A percentile compares a stretch with the other conserved stretches of the same genome.
Conservation (phyloP, 257 asterid species). For the Solanum tarijense region DNA sequence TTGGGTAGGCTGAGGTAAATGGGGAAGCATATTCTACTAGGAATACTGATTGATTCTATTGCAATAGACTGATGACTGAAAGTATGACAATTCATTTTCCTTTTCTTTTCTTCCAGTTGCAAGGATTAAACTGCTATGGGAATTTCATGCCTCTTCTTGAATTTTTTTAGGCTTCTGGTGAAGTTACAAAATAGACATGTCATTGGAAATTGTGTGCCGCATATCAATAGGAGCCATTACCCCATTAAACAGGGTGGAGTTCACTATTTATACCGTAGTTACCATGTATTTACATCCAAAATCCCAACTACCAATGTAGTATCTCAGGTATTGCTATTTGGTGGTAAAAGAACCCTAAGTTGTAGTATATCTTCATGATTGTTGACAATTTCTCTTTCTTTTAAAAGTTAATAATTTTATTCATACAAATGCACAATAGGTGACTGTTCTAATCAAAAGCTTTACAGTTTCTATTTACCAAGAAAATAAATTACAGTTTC, state of each 20-base stretch:
- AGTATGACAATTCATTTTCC: neutral
- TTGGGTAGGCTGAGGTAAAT: neutral
- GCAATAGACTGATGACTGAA: neutral
- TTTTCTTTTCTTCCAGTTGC: neutral
- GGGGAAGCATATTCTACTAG: neutral
- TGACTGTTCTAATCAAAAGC: neutral
- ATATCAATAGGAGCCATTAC: neutral
- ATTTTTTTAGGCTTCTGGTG: neutral
- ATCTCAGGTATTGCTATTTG: neutral
- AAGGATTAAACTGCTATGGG: neutral
- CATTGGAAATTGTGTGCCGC: neutral
- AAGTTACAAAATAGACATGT: neutral
- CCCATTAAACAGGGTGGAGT: neutral
- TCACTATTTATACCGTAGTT: neutral
- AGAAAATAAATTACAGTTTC: neutral
- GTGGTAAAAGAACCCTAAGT: neutral
- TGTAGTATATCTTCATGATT: neutral
- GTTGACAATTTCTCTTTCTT: neutral
- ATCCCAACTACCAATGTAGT: neutral
- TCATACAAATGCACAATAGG: neutral
- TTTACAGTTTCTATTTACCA: neutral
- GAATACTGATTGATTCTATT: neutral
- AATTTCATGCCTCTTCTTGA: neutral
- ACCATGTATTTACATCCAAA: neutral
- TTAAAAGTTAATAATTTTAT: neutral